Conservation (phyloP, 257 asterid species). For the Parsonsia alboflavescens region DNA sequence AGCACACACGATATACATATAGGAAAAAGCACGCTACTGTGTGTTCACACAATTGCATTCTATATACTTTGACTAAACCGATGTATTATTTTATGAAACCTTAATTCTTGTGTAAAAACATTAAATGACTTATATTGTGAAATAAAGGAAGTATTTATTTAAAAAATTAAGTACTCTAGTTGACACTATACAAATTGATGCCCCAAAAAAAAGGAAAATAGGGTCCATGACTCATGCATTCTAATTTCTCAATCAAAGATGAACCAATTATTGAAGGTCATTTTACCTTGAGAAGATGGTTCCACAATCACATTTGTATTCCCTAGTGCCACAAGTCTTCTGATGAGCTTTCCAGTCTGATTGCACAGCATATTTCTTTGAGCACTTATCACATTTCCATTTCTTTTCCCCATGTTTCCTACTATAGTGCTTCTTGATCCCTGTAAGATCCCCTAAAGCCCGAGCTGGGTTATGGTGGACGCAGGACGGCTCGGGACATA, state of each 20-base stretch:
- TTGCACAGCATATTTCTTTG: constrained; percentile 76
- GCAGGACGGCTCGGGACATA: constrained; percentile 77
- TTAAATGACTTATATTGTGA: too few species aligned
- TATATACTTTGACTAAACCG: too few species aligned
- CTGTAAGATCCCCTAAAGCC: constrained; percentile 82
- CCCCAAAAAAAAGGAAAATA: too few species aligned
- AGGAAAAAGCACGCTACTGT: too few species aligned
- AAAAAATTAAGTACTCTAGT: too few species aligned
- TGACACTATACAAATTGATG: too few species aligned
- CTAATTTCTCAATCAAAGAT: not conserved
- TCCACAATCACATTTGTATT: constrained; percentile 88
- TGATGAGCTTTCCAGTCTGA: constrained; percentile 95
- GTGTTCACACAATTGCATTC: too few species aligned
- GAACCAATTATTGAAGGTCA: constrained; percentile 12
- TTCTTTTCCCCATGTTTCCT: constrained; percentile 90
- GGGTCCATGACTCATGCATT: too few species aligned
- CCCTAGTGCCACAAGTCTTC: constrained; percentile 86
- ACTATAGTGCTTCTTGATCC: constrained; percentile 87
- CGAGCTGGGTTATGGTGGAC: constrained; percentile 69
- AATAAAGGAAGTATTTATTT: too few species aligned
- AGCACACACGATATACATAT: too few species aligned
- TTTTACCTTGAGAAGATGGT: constrained; percentile 79
- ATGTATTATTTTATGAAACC: too few species aligned
- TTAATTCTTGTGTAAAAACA: too few species aligned
- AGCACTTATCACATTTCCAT: constrained; percentile 87